Evolutionary conservation across 106 monocot species (phyloP).

Genomic region (Cymbidium sinense): DNA sequence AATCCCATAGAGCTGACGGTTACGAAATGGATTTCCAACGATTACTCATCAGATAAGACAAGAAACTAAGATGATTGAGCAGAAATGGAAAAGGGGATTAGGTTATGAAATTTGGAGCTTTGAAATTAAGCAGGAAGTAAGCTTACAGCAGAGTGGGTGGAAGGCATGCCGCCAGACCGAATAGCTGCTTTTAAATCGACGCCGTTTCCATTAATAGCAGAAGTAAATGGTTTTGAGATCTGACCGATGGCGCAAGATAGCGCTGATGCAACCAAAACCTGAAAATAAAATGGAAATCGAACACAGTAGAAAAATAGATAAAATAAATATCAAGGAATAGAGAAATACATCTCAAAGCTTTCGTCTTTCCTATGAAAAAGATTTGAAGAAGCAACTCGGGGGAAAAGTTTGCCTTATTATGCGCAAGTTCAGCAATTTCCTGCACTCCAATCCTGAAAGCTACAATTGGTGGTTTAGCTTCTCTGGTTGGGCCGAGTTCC

Average conservation of each 20-base stretch:
- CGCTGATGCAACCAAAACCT: conserved; percentile 50
- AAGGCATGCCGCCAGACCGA: conserved; percentile 63
- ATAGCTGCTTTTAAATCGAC: conserved; percentile 33
- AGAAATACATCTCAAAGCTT: neutral
- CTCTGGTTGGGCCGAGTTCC: neutral
- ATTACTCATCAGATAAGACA: neutral
- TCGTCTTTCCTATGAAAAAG: neutral
- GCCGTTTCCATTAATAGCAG: conserved; percentile 26
- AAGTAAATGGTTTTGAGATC: conserved; percentile 44
- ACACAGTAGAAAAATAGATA: neutral
- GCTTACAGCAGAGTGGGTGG: conserved; percentile 61
- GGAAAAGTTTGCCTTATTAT: conserved; percentile 30
- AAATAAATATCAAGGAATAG: neutral
- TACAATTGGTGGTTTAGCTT: conserved; percentile 4
- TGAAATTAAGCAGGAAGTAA: neutral
- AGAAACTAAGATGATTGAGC: neutral
- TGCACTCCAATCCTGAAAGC: conserved; percentile 20
- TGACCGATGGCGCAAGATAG: conserved; percentile 40
- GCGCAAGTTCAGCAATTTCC: conserved; percentile 30
- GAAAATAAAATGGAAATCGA: neutral
- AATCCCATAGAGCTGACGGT: neutral
- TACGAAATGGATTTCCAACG: no score
- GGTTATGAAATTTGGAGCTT: no score
- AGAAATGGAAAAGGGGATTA: neutral
- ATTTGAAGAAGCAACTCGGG: neutral